These are phyloP conservation scores for Limonomyces culmigenus DNA, from an alignment of 1,284 basidiomycete species.

Conservation along the genomic window DNA sequence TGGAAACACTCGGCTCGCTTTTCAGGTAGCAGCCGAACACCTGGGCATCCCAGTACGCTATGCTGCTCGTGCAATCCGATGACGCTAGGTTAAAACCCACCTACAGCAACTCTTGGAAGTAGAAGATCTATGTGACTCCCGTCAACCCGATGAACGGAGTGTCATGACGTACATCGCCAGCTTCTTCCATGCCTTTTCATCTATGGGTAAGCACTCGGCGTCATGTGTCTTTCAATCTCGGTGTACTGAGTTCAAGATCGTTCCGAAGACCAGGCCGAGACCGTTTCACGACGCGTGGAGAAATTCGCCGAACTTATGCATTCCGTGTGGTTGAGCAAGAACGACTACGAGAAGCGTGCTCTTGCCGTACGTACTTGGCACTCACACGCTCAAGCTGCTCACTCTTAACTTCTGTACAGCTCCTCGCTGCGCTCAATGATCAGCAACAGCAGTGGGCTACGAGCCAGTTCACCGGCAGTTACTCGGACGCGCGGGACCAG, in stretches of 20 bases:
- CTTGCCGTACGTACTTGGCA: conserved; percentile 30
- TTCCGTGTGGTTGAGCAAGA: conserved; percentile 69
- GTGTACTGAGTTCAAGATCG: neutral
- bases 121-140: conserved; percentile 84
- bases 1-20: conserved; percentile 74
- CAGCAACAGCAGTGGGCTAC: conserved; percentile 51
- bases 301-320: conserved; percentile 96
- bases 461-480: conserved; percentile 52
- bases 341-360: conserved; percentile 89
- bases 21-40: conserved; percentile 72
- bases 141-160: conserved; percentile 83
- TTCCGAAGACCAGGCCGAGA: conserved; percentile 77
- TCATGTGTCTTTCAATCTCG: neutral
- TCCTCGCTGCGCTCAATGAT: conserved; percentile 45
- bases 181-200: conserved; percentile 95
- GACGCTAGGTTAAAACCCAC: conserved; percentile 6
- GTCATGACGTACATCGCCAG: conserved; percentile 95
- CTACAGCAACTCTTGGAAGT: conserved; percentile 85
- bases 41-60: conserved; percentile 73
- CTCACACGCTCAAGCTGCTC: conserved; percentile 6
- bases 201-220: conserved; percentile 54
- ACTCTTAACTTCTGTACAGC: conserved; percentile 18
- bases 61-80: neutral
- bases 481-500: conserved; percentile 67
- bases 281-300: conserved; percentile 82